phyloP scores from a whole-genome alignment of 768 basidiomycete species.

The Auricularia heimuer region DNA sequence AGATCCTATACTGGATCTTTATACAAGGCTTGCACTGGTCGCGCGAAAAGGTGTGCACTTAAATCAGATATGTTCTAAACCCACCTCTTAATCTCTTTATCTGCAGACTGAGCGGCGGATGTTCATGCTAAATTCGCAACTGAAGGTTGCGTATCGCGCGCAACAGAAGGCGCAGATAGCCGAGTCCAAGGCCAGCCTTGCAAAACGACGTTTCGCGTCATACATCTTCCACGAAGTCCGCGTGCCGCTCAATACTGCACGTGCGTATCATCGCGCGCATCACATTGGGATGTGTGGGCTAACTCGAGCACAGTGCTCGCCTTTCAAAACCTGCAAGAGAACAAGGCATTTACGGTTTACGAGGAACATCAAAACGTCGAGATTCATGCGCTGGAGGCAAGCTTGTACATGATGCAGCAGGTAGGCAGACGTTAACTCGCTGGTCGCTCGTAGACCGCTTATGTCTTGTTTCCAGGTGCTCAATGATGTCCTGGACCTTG shows the following conservation, averaged over 20 bases:
- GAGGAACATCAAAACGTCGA: conserved; percentile 29
- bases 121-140: conserved; percentile 60
- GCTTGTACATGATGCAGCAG: conserved; percentile 27
- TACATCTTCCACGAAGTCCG: conserved; percentile 45
- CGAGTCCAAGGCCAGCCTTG: conserved; percentile 44
- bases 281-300: background rate
- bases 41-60: conserved; percentile 3
- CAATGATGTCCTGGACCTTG: conserved; percentile 11
- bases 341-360: conserved; percentile 22
- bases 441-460: no score
- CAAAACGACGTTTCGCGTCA: conserved; percentile 32
- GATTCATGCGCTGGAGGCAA: conserved; percentile 31
- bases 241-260: conserved; percentile 42
- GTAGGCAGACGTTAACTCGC: no score
- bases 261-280: conserved; percentile 9
- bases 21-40: conserved; percentile 4
- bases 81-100: background rate
- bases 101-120: conserved; percentile 45
- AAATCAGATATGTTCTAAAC: no score
- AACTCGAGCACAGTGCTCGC: conserved; percentile 23
- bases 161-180: conserved; percentile 60
- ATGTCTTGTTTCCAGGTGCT: background rate
- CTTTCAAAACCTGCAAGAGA: conserved; percentile 35
- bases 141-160: conserved; percentile 59
- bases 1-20: conserved; percentile 2